These are phyloP conservation scores for Phytophthora hybrid DNA, from an alignment of 352 stramenopile genomes.

Conservation along the genomic window DNA sequence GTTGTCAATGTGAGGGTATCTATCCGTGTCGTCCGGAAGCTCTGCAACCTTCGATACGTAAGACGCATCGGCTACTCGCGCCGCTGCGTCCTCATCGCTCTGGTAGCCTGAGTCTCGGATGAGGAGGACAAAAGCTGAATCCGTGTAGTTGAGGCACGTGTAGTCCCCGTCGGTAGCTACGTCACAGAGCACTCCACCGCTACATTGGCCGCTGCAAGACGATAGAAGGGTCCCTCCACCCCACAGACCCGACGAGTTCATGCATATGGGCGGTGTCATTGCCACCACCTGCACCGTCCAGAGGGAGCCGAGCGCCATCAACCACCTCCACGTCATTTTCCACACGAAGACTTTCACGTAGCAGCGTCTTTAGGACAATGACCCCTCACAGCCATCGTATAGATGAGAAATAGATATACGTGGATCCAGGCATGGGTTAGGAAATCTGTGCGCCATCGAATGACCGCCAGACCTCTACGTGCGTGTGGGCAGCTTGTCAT, in stretches of 20 bases:
- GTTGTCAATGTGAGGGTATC: constrained; percentile 29
- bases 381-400: not conserved
- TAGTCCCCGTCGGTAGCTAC: constrained; percentile 23
- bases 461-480: constrained; percentile 21
- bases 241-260: constrained; percentile 24
- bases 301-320: not conserved
- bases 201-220: constrained; percentile 27
- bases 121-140: constrained; percentile 33
- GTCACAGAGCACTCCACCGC: constrained; percentile 20
- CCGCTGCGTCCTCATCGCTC: constrained; percentile 26
- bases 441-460: constrained; percentile 1
- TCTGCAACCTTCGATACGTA: constrained; percentile 16
- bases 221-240: constrained; percentile 34
- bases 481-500: constrained; percentile 2
- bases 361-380: constrained; percentile 27
- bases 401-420: not conserved
- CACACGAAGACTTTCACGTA: constrained; percentile 12
- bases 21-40: constrained; percentile 21
- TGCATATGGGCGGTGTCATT: constrained; percentile 31
- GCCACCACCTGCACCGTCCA: constrained; percentile 10
- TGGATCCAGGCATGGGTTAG: constrained; percentile 24
- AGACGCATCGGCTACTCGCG: constrained; percentile 21
- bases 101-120: constrained; percentile 30
- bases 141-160: constrained; percentile 36
- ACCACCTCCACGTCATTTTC: constrained; percentile 8